Conservation (phyloP, 2,329 filamentous ascomycete species). For the Simplicillium sp. region DNA sequence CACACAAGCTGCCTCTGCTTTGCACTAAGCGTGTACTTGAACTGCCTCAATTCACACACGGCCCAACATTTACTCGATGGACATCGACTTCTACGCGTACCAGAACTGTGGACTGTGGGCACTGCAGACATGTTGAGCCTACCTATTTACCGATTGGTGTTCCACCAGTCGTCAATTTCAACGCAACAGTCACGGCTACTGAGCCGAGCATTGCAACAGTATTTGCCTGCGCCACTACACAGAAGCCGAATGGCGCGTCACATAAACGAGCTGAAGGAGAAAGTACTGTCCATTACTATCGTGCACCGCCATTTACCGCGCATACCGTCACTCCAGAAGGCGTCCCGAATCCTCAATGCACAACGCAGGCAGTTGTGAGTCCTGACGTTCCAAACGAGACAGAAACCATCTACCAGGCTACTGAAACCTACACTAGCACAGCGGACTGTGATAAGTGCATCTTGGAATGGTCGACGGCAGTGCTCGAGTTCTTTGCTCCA, state of each 20-base stretch:
- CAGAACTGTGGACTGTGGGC: slow-evolving; percentile 13
- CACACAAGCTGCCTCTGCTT: too few species aligned
- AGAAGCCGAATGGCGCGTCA: not conserved
- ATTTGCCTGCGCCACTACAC: slow-evolving; percentile 6
- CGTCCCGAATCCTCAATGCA: slow-evolving; percentile 4
- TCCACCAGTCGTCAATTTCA: slow-evolving; percentile 13
- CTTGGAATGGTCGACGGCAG: slow-evolving; percentile 7
- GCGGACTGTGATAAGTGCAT: slow-evolving; percentile 7
- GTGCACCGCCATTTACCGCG: not conserved
- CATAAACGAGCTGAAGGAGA: not conserved
- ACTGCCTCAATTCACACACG: slow-evolving; percentile 7
- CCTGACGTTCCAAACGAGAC: slow-evolving; percentile 5
- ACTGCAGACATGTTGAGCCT: slow-evolving; percentile 10
- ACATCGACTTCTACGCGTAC: slow-evolving; percentile 15
- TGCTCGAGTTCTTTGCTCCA: slow-evolving; percentile 4
- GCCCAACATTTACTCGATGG: slow-evolving; percentile 15
- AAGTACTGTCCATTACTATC: not conserved
- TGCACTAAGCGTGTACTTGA: slow-evolving; percentile 9
- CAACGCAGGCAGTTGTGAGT: slow-evolving; percentile 1
- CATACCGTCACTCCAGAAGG: slow-evolving; percentile 2
- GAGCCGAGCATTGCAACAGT: slow-evolving; percentile 7
- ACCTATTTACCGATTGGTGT: slow-evolving; percentile 7
- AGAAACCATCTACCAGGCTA: slow-evolving; percentile 4
- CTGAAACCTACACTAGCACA: slow-evolving; percentile 5
- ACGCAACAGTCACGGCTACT: slow-evolving; percentile 11